Evolutionary conservation across 208 protist species (phyloP), one percentile per base, ranked within the genome.

Genomic region (Crithidia acanthocephali): DNA sequence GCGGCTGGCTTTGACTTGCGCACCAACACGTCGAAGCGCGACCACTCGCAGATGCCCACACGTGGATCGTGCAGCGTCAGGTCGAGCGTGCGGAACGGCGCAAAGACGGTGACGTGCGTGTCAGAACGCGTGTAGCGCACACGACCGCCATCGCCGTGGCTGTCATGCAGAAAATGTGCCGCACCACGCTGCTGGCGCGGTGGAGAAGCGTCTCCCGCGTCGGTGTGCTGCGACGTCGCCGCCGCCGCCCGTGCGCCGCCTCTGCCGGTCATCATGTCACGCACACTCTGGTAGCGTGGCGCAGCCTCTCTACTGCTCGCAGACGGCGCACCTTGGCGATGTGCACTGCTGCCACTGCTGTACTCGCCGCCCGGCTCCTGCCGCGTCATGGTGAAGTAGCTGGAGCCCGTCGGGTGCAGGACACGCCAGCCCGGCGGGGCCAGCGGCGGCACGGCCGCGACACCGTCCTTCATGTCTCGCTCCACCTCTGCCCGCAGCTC

Each of bases 31-130:
- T 96, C 91, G 69, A 96, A 94, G 16, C 56, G 35, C 22, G 79
- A 58, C 79, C 84, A 93, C 76, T 96, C 91, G 61, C 85, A 90
- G 42, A 96, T 85, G 50, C 71, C 56, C 8, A 94, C 75, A 0
- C 27, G 44, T 0, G 81, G 76, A 57, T 94, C 76, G 45, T 66
- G 64, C 7, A 89, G 61, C 6, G 88, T 93, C 4, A 90, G 68
- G 68, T 96, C 91, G 45, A 81, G 81, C n/a, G 84, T 84, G 47
- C 81, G 79, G 61, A 96, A 93, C 1, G 88, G 87, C 2, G 85
- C 86, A 66, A 87, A 84, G 30, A 96, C 10, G 0, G 78, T 86
- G 18, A 94, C 30, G 28, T 83, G 72, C 16, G 74, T 67, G 68
- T 86, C 74, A 10, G 82, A 80, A n/a, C 85, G 82, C 5, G 32